Evolutionary conservation across 2,329 filamentous ascomycete genomes (phyloP).

Genomic region (Cladosporium cucumerinum): DNA sequence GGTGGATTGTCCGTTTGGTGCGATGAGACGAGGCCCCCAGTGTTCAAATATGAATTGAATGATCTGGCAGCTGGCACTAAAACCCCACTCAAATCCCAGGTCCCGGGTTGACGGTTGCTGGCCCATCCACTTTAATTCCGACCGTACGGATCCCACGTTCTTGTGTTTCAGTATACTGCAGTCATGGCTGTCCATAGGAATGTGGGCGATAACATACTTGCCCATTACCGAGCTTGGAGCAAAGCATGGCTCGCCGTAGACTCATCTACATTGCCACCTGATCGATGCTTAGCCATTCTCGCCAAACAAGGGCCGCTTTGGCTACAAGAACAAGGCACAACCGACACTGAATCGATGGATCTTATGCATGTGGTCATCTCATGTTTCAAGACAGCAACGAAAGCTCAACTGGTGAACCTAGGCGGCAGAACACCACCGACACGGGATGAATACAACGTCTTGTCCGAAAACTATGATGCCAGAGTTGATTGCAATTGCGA

Average conservation of each 20-base stretch:
- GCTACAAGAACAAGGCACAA: background rate
- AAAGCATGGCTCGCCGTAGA: background rate
- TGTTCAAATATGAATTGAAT: background rate
- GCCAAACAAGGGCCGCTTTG: background rate
- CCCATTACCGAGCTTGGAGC: constrained; percentile 5
- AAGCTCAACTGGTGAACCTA: background rate
- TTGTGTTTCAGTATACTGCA: background rate
- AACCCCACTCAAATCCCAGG: background rate
- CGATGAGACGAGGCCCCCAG: background rate
- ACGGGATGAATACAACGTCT: background rate
- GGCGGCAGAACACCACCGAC: background rate
- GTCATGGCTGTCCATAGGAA: background rate
- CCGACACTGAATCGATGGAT: background rate
- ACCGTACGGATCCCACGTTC: background rate
- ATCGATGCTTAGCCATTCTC: background rate
- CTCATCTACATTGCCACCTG: background rate
- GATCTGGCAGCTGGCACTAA: background rate
- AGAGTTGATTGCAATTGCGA: background rate
- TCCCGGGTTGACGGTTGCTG: background rate
- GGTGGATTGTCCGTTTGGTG: background rate
- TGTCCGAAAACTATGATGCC: constrained; percentile 9
- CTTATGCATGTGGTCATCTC: background rate
- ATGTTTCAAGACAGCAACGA: constrained; percentile 1
- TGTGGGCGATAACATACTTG: background rate
- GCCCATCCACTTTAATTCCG: background rate